Base-by-base conservation (phyloP, 2,329 filamentous ascomycete genomes). In the Echinosphaeria canescens region DNA sequence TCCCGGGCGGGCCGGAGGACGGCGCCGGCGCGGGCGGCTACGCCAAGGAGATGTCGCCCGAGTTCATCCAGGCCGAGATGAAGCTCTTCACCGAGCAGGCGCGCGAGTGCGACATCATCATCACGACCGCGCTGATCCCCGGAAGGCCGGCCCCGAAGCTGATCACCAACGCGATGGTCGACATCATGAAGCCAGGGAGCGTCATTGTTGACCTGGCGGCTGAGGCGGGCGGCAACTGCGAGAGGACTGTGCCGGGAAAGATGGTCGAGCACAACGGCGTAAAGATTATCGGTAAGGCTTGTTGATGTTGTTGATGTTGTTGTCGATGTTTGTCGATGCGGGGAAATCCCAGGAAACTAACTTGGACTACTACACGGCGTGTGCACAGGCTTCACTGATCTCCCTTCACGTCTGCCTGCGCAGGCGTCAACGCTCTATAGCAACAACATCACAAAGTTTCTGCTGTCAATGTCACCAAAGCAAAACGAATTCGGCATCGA, bases 11-110 rank as follows among this genome's bases (percentile, higher is more conserved):
- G n/a, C 47, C 85, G 36, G 82, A 92, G 48, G 80, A 88, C 32
- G 82, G 82, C 2, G 70, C 75, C 10, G 81, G 80, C 3, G 70
- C 75, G 7, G 81, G 82, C 15, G 82, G 82, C 11, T 92, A 92
- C 41, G 80, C 79, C 28, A 91, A 91, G 42, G 79, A 84, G 42
- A 91, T 91, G 81, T 88, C 79, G 29, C 82, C 85, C 41, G 81
- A 85, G 36, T 92, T 91, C 41, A 81, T 88, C 44, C 79, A 81
- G 32, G 81, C 81, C 5, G 80, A 92, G 46, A 90, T 90, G 80
- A 84, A 79, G 46, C 59, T 92, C 0, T 92, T 92, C 50, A 70
- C 78, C 43, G 75, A 88, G 37, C 82, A 91, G 46, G 78, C 75
- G 33, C 64, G 67, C 31, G 82, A 92, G 22, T 80, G 91, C 27